Evolutionary conservation across 1,284 basidiomycete genomes (phyloP).

Genomic region (Pisolithus thermaeus): DNA sequence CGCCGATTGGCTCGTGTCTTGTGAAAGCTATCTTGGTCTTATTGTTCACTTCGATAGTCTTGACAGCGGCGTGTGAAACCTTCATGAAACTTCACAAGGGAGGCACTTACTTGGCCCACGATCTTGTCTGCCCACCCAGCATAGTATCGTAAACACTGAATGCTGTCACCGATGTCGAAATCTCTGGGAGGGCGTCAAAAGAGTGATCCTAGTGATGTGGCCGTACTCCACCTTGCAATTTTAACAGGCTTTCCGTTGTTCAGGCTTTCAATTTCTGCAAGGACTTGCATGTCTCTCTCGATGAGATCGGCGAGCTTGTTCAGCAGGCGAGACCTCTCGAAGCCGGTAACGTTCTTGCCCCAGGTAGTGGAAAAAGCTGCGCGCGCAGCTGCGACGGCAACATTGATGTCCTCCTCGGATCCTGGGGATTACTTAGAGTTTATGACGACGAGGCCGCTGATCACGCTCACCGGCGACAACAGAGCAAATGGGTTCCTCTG

Average conservation of each 20-base stretch:
- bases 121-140: slow-evolving; percentile 69
- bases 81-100: neutral
- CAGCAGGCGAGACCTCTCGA: slow-evolving; percentile 74
- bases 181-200: slow-evolving; percentile 43
- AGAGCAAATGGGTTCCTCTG: slow-evolving; percentile 64
- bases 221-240: slow-evolving; percentile 50
- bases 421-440: slow-evolving; percentile 33
- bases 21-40: slow-evolving; percentile 81
- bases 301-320: slow-evolving; percentile 90
- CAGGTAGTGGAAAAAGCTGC: slow-evolving; percentile 83
- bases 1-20: slow-evolving; percentile 89
- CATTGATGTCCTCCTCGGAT: slow-evolving; percentile 73
- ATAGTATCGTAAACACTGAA: slow-evolving; percentile 80
- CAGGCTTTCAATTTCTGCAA: slow-evolving; percentile 74
- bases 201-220: neutral
- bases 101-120: slow-evolving; percentile 48
- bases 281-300: slow-evolving; percentile 73
- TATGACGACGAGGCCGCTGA: neutral
- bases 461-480: slow-evolving; percentile 54
- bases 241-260: slow-evolving; percentile 85
- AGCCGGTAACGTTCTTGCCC: slow-evolving; percentile 83
- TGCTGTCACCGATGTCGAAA: slow-evolving; percentile 79
- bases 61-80: neutral
- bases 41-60: slow-evolving; percentile 80
- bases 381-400: slow-evolving; percentile 79